Evolutionary conservation across 169 alveolate species (phyloP), one percentile per base, ranked within the genome.

Genomic region (Cryptosporidium xiaoi): DNA sequence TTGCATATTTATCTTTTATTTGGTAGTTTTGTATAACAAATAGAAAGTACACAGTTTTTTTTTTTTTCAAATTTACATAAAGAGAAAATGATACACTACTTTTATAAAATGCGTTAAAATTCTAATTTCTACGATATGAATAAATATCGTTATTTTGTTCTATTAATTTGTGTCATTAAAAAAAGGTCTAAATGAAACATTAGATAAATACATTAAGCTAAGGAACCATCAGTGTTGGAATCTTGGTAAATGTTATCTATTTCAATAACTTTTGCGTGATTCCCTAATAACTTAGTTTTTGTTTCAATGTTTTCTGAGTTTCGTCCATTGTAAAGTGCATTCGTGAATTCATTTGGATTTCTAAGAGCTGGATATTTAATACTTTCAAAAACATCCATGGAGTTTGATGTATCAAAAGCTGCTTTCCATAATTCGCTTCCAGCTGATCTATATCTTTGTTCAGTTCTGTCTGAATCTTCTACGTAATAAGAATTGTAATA

Each of bases 401-500:
- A 77, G 33, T 77, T 60, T 12, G 77, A 77, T 3, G 77, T 60
- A 24, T 53, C 20, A 48, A 60, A 60, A 20, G 65, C 65, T 10
- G 71, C 71, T 20, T 48, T 62, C 87, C 87, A 77, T 4, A 62
- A 40, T 16, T 77, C 87, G 62, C 83, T 69, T 24, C 71, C 64
- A 24, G 64, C 4, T 15, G 87, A 60, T 60, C 64, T 20, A 1
- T 55, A 20, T 27, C 64, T 40, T 5, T 46, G 40, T 60, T 51
- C 51, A 16, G 31, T 55, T 10, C 20, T n/a, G 50, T 60, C 33
- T 6, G 48, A 18, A 18, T 29, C 15, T 18, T 77, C 27, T 34
- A 18, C 40, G 2, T 16, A 7, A 34, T 62, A 20, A 2, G 16
- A 77, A 4, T 77, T 60, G 13, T 46, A 77, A 15, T 16, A 60